A percentile compares a stretch with the other conserved stretches of the same genome.
Conservation (phyloP, 305 asterid species). For the Coffea humblotiana region DNA sequence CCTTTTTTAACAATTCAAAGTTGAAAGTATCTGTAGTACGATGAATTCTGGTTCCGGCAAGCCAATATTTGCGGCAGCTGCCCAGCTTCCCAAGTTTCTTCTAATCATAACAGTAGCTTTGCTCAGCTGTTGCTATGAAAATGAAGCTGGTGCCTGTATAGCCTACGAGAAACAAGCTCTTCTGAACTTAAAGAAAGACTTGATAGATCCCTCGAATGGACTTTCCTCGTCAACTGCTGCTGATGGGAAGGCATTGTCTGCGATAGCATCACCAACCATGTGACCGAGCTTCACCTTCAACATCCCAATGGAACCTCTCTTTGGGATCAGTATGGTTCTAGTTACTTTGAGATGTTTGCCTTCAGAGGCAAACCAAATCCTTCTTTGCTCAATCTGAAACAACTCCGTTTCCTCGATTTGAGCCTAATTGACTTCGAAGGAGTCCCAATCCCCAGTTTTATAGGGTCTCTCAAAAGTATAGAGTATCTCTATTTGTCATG, state of each 20-base stretch:
- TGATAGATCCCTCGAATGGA: background rate
- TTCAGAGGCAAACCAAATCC: background rate
- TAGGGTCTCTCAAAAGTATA: background rate
- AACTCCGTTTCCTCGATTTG: background rate
- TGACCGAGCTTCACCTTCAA: background rate
- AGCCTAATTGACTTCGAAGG: background rate
- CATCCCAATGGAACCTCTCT: background rate
- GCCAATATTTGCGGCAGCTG: no score
- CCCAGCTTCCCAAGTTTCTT: background rate
- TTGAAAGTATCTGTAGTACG: no score
- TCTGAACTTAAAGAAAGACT: background rate
- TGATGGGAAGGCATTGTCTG: background rate
- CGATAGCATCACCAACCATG: background rate
- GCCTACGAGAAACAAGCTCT: constrained; percentile 2
- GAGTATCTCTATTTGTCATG: background rate
- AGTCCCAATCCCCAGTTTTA: background rate
- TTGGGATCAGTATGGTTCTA: background rate
- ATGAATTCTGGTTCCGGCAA: no score
- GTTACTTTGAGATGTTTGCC: no score
- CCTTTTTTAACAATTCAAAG: no score
- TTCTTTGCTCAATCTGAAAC: background rate
- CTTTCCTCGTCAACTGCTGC: background rate
- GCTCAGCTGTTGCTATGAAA: background rate
- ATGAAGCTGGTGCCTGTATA: background rate
- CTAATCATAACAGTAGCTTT: background rate